Percentiles rank a stretch among this genome's conserved stretches.
These are phyloP conservation scores for Terana coerulea DNA, from an alignment of 768 basidiomycete genomes.

Conservation along the genomic window DNA sequence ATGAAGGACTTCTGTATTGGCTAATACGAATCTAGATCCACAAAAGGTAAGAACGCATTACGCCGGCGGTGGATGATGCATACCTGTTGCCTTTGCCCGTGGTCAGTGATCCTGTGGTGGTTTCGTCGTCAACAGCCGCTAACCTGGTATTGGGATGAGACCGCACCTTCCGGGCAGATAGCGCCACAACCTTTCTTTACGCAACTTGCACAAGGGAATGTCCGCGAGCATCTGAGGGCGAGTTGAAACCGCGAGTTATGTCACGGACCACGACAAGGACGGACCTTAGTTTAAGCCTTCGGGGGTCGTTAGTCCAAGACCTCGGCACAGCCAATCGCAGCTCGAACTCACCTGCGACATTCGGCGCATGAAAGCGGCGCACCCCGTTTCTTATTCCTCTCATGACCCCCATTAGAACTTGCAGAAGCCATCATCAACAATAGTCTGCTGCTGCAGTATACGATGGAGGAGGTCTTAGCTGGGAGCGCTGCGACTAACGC, in stretches of 20 bases:
- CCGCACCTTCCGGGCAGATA: slow-evolving; percentile 61
- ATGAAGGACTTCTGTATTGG: slow-evolving; percentile 66
- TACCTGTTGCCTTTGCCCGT: slow-evolving; percentile 74
- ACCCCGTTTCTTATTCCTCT: slow-evolving; percentile 27
- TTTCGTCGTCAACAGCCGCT: slow-evolving; percentile 13
- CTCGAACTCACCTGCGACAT: slow-evolving; percentile 53
- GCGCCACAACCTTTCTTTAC: slow-evolving; percentile 41
- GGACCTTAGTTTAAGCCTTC: slow-evolving; percentile 65
- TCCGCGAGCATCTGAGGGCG: slow-evolving; percentile 50
- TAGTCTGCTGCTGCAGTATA: slow-evolving; percentile 4
- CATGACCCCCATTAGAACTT: neutral
- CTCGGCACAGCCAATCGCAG: slow-evolving; percentile 6
- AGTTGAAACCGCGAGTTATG: slow-evolving; percentile 13
- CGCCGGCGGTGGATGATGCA: slow-evolving; percentile 8
- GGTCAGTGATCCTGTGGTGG: slow-evolving; percentile 53
- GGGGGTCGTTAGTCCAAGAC: slow-evolving; percentile 6
- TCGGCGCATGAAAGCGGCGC: slow-evolving; percentile 63
- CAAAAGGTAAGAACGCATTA: neutral
- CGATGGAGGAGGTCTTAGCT: neutral
- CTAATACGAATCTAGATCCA: slow-evolving; percentile 55
- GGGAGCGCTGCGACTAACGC: slow-evolving; percentile 6
- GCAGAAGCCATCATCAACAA: neutral
- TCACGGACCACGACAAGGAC: slow-evolving; percentile 22
- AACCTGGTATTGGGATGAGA: slow-evolving; percentile 6
- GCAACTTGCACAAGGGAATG: slow-evolving; percentile 53